Percentiles rank a stretch among this genome's conserved stretches.
These are phyloP conservation scores for Stachybotrys elegans DNA, from an alignment of 2,329 filamentous ascomycete species.

Conservation along the genomic window DNA sequence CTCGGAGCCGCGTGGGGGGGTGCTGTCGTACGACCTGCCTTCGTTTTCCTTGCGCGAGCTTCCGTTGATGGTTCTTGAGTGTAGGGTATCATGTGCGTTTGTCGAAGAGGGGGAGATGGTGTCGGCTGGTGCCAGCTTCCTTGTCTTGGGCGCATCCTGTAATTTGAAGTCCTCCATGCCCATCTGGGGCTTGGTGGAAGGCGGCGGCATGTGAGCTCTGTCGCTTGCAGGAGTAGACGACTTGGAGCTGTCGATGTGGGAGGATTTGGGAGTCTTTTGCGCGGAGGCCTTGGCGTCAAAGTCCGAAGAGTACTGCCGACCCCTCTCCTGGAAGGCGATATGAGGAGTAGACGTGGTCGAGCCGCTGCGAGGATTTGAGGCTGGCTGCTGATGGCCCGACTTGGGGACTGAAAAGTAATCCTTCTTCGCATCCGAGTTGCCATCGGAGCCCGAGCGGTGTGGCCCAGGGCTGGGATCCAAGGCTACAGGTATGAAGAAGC, in stretches of 20 bases:
- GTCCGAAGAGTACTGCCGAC: constrained; percentile 54
- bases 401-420: constrained; percentile 55
- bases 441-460: constrained; percentile 48
- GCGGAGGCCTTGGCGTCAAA: constrained; percentile 40
- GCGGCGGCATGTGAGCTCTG: constrained; percentile 24
- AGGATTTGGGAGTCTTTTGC: constrained; percentile 35
- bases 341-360: constrained; percentile 67
- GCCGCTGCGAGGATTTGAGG: constrained; percentile 40
- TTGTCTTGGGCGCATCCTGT: constrained; percentile 72
- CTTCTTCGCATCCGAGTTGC: constrained; percentile 40
- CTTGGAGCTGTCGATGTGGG: constrained; percentile 34
- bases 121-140: constrained; percentile 38
- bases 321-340: constrained; percentile 86
- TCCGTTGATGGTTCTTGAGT: constrained; percentile 30
- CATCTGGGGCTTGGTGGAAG: constrained; percentile 23
- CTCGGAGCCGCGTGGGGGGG: constrained; percentile 45
- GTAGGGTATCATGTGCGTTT: constrained; percentile 27
- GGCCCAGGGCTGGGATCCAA: constrained; percentile 64
- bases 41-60: constrained; percentile 18
- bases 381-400: constrained; percentile 38
- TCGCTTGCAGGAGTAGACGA: constrained; percentile 32
- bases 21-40: constrained; percentile 16
- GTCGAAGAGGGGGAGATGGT: constrained; percentile 39
- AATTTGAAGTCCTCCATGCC: constrained; percentile 65
- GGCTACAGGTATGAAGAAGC: constrained; percentile 72